A percentile compares a stretch with the other conserved stretches of the same genome.
phyloP scores from a whole-genome alignment of 139 green algal genomes.

The Yamagishiella unicocca region DNA sequence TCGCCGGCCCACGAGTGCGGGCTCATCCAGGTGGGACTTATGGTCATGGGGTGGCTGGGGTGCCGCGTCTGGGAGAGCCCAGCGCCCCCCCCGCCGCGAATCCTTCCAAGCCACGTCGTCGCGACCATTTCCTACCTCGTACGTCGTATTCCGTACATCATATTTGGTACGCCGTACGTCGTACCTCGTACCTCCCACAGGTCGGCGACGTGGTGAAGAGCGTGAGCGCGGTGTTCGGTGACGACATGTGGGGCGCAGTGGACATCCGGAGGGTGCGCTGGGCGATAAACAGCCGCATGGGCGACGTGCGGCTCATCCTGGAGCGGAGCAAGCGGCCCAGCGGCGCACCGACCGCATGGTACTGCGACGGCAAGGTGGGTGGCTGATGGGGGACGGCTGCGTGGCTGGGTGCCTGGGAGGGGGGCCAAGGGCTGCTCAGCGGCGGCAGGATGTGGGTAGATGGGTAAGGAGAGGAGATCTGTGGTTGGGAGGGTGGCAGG shows the following conservation, averaged over 20 bases:
- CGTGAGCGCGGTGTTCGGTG: slow-evolving; percentile 69
- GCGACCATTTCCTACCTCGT: too few relatives aligned
- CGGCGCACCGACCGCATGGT: slow-evolving; percentile 50
- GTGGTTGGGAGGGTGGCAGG: too few relatives aligned
- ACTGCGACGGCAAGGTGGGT: slow-evolving; percentile 56
- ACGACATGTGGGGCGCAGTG: slow-evolving; percentile 65
- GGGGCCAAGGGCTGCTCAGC: too few relatives aligned
- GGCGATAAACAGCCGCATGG: slow-evolving; percentile 70
- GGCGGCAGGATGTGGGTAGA: too few relatives aligned
- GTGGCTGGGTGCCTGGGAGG: too few relatives aligned
- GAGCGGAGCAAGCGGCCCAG: slow-evolving; percentile 42
- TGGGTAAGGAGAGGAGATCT: too few relatives aligned
- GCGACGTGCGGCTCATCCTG: slow-evolving; percentile 67
- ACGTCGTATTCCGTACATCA: too few relatives aligned
- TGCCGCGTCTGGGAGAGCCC: too few relatives aligned
- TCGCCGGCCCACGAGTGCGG: slow-evolving; percentile 50
- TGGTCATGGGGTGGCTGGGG: neutral
- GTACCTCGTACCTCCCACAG: slow-evolving; percentile 44
- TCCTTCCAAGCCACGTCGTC: too few relatives aligned
- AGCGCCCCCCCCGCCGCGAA: too few relatives aligned
- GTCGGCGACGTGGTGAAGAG: slow-evolving; percentile 71
- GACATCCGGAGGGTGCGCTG: slow-evolving; percentile 72
- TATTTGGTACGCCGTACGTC: too few relatives aligned
- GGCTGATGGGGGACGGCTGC: neutral
- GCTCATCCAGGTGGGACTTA: slow-evolving; percentile 57